These are phyloP conservation scores for Ocimum tenuiflorum DNA, from an alignment of 257 asterid genomes.

Conservation along the genomic window DNA sequence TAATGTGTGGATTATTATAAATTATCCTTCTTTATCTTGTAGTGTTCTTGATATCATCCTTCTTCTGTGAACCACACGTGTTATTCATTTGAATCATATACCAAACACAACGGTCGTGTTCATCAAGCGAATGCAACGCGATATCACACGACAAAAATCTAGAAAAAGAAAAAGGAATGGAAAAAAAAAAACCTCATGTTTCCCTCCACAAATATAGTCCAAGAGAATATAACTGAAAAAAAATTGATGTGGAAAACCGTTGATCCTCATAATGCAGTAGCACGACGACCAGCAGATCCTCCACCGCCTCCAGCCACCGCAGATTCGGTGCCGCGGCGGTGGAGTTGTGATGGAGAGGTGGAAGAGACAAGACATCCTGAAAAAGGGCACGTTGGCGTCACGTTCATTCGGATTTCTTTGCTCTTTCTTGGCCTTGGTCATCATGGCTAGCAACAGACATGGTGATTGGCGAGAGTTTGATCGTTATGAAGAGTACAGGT, in stretches of 20 bases:
- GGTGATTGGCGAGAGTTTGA: slow-evolving; percentile 65
- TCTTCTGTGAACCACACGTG: too few species aligned
- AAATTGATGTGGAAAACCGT: slow-evolving; percentile 34
- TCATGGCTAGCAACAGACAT: slow-evolving; percentile 62
- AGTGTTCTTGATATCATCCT: too few species aligned
- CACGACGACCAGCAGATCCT: neutral
- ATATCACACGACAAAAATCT: neutral
- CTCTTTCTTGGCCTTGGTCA: slow-evolving; percentile 62
- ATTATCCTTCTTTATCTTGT: too few species aligned
- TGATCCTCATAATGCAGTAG: neutral
- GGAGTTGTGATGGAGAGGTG: slow-evolving; percentile 33
- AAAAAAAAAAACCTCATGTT: neutral
- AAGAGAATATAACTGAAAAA: neutral
- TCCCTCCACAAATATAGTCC: neutral
- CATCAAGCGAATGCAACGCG: too few species aligned
- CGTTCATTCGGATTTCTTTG: slow-evolving; percentile 43
- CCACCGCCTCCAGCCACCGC: slow-evolving; percentile 27
- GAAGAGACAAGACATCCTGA: slow-evolving; percentile 51
- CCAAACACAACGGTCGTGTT: neutral
- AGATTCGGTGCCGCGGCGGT: slow-evolving; percentile 24
- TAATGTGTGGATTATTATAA: too few species aligned
- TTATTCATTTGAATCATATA: too few species aligned
- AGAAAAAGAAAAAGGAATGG: neutral
- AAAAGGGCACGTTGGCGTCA: slow-evolving; percentile 33
- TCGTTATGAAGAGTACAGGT: slow-evolving; percentile 69